A percentile compares a stretch with the other conserved stretches of the same genome.
Conservation (phyloP, 768 basidiomycete genomes). For the Tylopilus vinaceipallidus region DNA sequence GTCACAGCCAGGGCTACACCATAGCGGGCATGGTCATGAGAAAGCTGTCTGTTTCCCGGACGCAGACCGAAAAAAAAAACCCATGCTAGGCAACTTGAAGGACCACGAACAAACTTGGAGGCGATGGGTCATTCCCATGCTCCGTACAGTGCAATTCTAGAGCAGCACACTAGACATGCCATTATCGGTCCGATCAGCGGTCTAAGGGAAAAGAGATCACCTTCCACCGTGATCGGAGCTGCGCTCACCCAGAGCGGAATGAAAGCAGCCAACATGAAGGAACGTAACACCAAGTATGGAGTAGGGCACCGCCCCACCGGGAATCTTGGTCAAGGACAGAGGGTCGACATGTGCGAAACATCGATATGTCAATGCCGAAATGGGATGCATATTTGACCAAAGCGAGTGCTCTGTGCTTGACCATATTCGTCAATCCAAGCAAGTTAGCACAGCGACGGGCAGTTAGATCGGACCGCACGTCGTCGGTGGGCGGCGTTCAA, state of each 20-base stretch:
- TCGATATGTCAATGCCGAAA: too few species aligned
- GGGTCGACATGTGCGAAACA: too few species aligned
- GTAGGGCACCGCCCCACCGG: too few species aligned
- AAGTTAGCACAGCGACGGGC: neutral
- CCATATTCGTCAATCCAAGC: neutral
- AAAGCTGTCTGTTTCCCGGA: neutral
- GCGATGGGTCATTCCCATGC: too few species aligned
- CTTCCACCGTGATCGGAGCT: neutral
- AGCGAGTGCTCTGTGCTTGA: neutral
- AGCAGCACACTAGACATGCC: too few species aligned
- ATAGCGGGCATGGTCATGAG: neutral
- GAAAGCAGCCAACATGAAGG: constrained; percentile 3
- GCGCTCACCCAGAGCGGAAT: neutral
- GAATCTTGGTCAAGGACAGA: neutral
- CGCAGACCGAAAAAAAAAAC: too few species aligned
- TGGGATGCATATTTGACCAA: neutral
- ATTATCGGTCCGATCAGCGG: neutral
- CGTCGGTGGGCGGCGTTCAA: too few species aligned
- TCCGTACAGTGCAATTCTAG: too few species aligned
- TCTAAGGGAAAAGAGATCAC: neutral
- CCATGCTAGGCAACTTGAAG: too few species aligned
- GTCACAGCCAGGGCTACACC: neutral
- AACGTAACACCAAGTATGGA: too few species aligned
- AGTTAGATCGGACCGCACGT: neutral
- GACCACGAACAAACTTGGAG: too few species aligned